Conservation (phyloP, 2,329 filamentous ascomycete genomes). For the Aureobasidium sp. region DNA sequence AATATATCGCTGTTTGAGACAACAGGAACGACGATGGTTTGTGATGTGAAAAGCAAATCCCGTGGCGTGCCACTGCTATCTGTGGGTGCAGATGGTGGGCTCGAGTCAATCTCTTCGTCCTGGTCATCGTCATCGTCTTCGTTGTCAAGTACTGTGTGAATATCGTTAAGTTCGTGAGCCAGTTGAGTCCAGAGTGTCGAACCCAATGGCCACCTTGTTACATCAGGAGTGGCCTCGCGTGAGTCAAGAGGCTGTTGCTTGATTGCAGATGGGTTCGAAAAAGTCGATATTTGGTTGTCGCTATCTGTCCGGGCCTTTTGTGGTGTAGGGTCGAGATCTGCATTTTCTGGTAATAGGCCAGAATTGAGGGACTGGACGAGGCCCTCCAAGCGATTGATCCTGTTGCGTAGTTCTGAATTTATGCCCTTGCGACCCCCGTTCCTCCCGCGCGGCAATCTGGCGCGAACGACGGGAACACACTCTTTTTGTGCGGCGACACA, state of each 20-base stretch:
- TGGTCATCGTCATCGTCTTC: constrained; percentile 5
- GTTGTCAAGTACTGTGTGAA: constrained; percentile 11
- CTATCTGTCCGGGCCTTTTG: not conserved
- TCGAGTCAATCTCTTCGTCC: not conserved
- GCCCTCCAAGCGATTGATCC: constrained; percentile 10
- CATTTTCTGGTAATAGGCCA: not conserved
- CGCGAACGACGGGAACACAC: constrained; percentile 11
- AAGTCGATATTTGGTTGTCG: not conserved
- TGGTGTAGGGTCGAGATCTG: not conserved
- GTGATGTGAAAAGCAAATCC: not conserved
- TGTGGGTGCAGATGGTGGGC: not conserved
- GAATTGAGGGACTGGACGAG: constrained; percentile 13
- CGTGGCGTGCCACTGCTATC: not conserved
- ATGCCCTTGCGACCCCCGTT: constrained; percentile 10
- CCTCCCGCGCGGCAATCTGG: constrained; percentile 11
- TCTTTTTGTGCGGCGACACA: constrained; percentile 1
- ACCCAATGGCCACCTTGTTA: not conserved
- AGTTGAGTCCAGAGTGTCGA: constrained; percentile 10
- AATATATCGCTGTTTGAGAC: not conserved
- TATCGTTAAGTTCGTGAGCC: constrained; percentile 1
- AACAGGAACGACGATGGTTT: not conserved
- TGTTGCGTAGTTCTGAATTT: constrained; percentile 9
- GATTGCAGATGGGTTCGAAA: not conserved
- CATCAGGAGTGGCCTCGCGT: not conserved
- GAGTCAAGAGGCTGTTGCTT: not conserved